Evolutionary conservation across 1,284 basidiomycete genomes (phyloP), one percentile per base, ranked within the genome.

Genomic region (Ceratobasidium sp.): DNA sequence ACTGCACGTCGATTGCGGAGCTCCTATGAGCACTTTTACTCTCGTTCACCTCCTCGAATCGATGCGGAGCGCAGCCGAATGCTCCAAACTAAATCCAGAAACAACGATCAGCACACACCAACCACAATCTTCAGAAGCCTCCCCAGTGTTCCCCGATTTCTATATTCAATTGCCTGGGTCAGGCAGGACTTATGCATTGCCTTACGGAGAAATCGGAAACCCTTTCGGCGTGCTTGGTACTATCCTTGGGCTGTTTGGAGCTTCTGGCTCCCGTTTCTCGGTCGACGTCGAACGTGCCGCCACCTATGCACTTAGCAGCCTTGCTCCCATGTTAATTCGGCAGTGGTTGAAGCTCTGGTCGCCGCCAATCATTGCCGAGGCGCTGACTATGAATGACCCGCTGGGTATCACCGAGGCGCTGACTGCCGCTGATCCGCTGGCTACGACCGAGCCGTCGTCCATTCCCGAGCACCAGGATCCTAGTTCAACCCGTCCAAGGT

Each of bases 41-140:
- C 63, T 65, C 24, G 24, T 33, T 4, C 24, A 41, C 17, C 47
- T 65, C 19, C 31, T 65, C 17, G 63, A 65, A 14, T 65, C 63
- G 3, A 53, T 65, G 15, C 15, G 9, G 11, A 11, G 5, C 2
- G 63, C 44, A 4, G 27, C 63, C 22, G 6, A 48, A 19, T 51
- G 31, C 15, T 11, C 31, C 2, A 27, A 50, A 27, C 29, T 65
- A 8, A 65, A 65, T 19, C 63, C 63, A 33, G 1, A 1, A 15
- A 11, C 31, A 14, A n/a, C 31, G 11, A 1, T 63, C 17, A 65
- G 63, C n/a, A 65, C 63, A 8, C 11, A 29, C 19, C 29, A 31
- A 7, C 65, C 51, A 7, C 65, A 67, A 51, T 4, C 5, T 24
- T 14, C 47, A 22, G 36, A 45, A 45, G 31, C 54, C 51, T 14